These are phyloP conservation scores for Geranomyces variabilis DNA, from an alignment of 192 early-diverging fungal genomes.

Conservation along the genomic window DNA sequence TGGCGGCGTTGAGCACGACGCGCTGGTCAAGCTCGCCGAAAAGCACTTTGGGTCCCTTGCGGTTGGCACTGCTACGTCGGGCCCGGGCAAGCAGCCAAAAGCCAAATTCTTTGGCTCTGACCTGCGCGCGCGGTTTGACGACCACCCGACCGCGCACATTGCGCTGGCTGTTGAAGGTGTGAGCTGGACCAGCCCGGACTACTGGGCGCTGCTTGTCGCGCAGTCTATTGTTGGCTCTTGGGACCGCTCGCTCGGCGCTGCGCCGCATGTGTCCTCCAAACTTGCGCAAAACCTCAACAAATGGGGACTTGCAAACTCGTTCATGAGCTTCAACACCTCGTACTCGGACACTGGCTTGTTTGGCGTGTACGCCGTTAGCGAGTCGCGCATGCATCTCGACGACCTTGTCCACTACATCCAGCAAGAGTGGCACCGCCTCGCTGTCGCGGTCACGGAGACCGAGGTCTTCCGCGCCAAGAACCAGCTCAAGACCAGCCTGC, in stretches of 20 bases:
- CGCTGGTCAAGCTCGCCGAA: conserved; percentile 87
- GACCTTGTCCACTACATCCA: conserved; percentile 86
- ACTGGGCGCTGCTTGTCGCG: conserved; percentile 93
- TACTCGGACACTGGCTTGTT: conserved; percentile 98
- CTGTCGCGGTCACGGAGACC: conserved; percentile 78
- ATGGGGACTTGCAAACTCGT: conserved; percentile 89
- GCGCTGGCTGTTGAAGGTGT: conserved; percentile 97
- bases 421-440: conserved; percentile 92
- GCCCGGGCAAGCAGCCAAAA: conserved; percentile 44
- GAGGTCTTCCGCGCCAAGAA: conserved; percentile 98
- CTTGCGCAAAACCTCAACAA: conserved; percentile 83
- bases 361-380: conserved; percentile 91
- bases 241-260: conserved; percentile 92
- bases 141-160: conserved; percentile 90
- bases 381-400: conserved; percentile 81
- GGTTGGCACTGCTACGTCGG: conserved; percentile 45
- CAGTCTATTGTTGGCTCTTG: conserved; percentile 96
- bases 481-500: conserved; percentile 93
- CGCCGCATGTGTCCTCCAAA: conserved; percentile 82
- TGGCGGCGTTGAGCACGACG: conserved; percentile 93
- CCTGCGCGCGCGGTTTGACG: conserved; percentile 84
- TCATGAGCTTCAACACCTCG: conserved; percentile 99
- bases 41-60: conserved; percentile 85
- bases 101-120: conserved; percentile 91
- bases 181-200: conserved; percentile 93